These are phyloP conservation scores for Metarhizium robertsii DNA, from an alignment of 2,329 filamentous ascomycete genomes.

Conservation along the genomic window DNA sequence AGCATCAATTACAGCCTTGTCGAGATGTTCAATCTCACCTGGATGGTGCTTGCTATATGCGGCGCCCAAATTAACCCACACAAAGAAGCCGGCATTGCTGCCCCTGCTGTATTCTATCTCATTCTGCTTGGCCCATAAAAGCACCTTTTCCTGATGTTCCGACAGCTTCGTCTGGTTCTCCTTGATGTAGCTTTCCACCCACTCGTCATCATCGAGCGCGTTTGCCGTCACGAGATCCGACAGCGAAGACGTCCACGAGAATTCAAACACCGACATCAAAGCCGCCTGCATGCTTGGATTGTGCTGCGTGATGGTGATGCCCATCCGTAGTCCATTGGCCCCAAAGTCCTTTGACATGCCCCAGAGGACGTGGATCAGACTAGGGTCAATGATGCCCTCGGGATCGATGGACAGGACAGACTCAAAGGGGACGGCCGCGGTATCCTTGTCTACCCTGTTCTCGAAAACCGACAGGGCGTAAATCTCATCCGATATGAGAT, in stretches of 20 bases:
- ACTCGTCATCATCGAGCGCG: conserved; percentile 33
- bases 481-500: conserved; percentile 41
- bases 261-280: conserved; percentile 25
- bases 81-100: conserved; percentile 44
- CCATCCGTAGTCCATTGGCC: conserved; percentile 44
- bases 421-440: conserved; percentile 27
- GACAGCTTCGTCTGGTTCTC: conserved; percentile 32
- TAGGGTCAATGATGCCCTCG: conserved; percentile 34
- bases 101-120: conserved; percentile 35
- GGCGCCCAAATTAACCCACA: conserved; percentile 40
- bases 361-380: conserved; percentile 41
- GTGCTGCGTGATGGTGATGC: conserved; percentile 36
- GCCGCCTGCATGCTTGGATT: conserved; percentile 30
- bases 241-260: conserved; percentile 34
- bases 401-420: conserved; percentile 36
- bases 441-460: conserved; percentile 22
- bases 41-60: conserved; percentile 14
- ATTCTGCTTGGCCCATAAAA: conserved; percentile 25
- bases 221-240: conserved; percentile 30
- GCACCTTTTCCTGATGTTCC: conserved; percentile 27
- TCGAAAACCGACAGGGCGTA: conserved; percentile 43
- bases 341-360: conserved; percentile 44
- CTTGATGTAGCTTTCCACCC: conserved; percentile 32
- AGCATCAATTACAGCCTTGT: conserved; percentile 15
- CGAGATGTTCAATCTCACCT: conserved; percentile 13